Evolutionary conservation across 2,329 filamentous ascomycete genomes (phyloP), one percentile per base, ranked within the genome.

Genomic region (Periglandula ipomoeae): DNA sequence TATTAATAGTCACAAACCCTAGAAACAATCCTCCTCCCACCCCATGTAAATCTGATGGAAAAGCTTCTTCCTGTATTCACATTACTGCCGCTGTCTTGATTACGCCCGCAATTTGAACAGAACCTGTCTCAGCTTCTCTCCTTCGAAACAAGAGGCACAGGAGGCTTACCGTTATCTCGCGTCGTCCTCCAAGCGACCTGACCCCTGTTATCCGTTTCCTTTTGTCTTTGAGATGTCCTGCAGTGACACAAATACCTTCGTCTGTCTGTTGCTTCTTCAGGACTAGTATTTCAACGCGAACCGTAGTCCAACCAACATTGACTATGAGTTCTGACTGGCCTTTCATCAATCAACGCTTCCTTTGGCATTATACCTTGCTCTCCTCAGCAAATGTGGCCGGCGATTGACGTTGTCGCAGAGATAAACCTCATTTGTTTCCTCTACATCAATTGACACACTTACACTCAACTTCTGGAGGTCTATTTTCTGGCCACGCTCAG

Each of bases 81-180:
- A 23, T 10, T 20, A 20, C 17, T 13, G 37, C 13, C 30, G 30
- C 30, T 32, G 30, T 32, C 27, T 11, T 32, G 19, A 38, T 22
- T 3, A 38, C 35, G 17, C 35, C 35, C 19, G n/a, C 35, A 38
- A 15, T 40, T 37, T 47, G 49, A 45, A 52, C 46, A 50, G 51
- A 55, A 50, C 48, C 47, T 63, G 61, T 64, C 62, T 64, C 60
- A 64, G 58, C 58, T 56, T 53, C 50, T 27, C 13, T 10, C 32
- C 53, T 51, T 56, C 58, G 59, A 62, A 62, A 60, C 63, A 62
- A 64, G 58, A 38, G 20, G 8, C 34, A 27, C 23, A 32, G 35
- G 53, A 56, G 55, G 45, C 20, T 34, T 44, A 47, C 23, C 11
- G 5, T 32, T 5, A 19, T 30, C 20, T 44, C 47, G 23, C 13